Evolutionary conservation across 345 rosid genomes (phyloP).

Genomic region (Eucalyptus shirleyi): DNA sequence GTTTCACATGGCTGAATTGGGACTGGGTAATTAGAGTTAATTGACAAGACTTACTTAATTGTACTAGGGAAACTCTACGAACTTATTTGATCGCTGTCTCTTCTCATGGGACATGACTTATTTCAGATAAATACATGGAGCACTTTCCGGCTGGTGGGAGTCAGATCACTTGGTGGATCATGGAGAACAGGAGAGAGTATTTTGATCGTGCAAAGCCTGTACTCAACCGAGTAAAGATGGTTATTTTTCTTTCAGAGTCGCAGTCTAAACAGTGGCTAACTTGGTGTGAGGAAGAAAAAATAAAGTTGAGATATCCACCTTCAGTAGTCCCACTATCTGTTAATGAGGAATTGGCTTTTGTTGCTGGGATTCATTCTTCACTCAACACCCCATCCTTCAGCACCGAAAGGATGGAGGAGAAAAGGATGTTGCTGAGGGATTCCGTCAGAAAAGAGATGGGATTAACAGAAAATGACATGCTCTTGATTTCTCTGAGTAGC

Average conservation of each 20-base stretch:
- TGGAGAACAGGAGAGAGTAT: slow-evolving; percentile 92
- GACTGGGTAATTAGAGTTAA: neutral
- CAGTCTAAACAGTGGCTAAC: slow-evolving; percentile 84
- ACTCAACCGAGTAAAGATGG: slow-evolving; percentile 71
- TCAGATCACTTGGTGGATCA: slow-evolving; percentile 97
- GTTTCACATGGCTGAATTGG: neutral
- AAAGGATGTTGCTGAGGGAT: slow-evolving; percentile 42
- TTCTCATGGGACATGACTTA: neutral
- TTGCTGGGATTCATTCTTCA: slow-evolving; percentile 69
- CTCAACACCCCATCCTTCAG: slow-evolving; percentile 55
- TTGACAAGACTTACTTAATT: neutral
- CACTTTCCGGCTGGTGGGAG: slow-evolving; percentile 89
- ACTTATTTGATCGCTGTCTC: neutral
- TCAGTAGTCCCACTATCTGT: slow-evolving; percentile 75
- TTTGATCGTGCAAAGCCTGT: slow-evolving; percentile 76
- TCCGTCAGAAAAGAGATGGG: slow-evolving; percentile 74
- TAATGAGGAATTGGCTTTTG: slow-evolving; percentile 91
- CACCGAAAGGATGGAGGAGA: slow-evolving; percentile 54
- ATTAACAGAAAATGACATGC: slow-evolving; percentile 65
- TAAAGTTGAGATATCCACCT: slow-evolving; percentile 81
- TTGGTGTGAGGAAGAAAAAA: slow-evolving; percentile 78
- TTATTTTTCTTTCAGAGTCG: slow-evolving; percentile 69
- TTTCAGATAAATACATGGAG: slow-evolving; percentile 1
- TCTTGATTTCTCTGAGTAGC: slow-evolving; percentile 86
- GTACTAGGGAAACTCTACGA: neutral